A percentile compares a stretch with the other conserved stretches of the same genome.
Evolutionary conservation across 176 grass and related monocot species (phyloP).

Genomic region (Cocos nucifera): DNA sequence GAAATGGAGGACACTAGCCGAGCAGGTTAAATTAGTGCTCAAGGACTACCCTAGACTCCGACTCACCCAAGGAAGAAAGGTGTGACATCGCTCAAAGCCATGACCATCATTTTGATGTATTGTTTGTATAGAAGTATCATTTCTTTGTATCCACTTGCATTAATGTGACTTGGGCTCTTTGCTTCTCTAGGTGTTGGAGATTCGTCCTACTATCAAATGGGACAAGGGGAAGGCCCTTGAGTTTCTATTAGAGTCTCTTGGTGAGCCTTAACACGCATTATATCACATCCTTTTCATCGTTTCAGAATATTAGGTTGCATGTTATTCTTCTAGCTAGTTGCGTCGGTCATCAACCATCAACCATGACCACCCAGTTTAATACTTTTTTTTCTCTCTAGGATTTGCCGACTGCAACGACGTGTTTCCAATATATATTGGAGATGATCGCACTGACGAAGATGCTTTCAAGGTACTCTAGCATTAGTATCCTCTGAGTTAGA

Average conservation of each 20-base stretch:
- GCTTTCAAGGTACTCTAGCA: slow-evolving; percentile 40
- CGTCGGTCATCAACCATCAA: no score
- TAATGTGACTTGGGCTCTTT: background rate
- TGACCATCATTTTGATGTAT: no score
- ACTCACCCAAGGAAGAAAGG: slow-evolving; percentile 56
- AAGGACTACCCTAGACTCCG: slow-evolving; percentile 39
- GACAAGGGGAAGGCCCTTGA: slow-evolving; percentile 79
- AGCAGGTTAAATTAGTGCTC: slow-evolving; percentile 43
- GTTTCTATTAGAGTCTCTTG: slow-evolving; percentile 48
- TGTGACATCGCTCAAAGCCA: background rate
- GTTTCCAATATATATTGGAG: slow-evolving; percentile 69
- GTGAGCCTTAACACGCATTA: slow-evolving; percentile 4
- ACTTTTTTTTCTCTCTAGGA: slow-evolving; percentile 8
- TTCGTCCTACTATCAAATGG: slow-evolving; percentile 54
- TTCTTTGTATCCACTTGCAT: background rate
- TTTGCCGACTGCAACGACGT: slow-evolving; percentile 18
- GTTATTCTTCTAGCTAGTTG: no score
- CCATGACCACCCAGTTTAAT: no score
- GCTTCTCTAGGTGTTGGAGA: slow-evolving; percentile 36
- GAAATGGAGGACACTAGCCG: slow-evolving; percentile 37
- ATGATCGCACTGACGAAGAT: slow-evolving; percentile 82
- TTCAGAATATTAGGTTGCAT: no score
- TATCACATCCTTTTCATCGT: background rate
- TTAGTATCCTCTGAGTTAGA: background rate
- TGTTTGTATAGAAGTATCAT: no score